A percentile compares a stretch with the other conserved stretches of the same genome.
Conservation (phyloP, 371 early-diverging fungal genomes). For the Neoconidiobolus thromboides region DNA sequence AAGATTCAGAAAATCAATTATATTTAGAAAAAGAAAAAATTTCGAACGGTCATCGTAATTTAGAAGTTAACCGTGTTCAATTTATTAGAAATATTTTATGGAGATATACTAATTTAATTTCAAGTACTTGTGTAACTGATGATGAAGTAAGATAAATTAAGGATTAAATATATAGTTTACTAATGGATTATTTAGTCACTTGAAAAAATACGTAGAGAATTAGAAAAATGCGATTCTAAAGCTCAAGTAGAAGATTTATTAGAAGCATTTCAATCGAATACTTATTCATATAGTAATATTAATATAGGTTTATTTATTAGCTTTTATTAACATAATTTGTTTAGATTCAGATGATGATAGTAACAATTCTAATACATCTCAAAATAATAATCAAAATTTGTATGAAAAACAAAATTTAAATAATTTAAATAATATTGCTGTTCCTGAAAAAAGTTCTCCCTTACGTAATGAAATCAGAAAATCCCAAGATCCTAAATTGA, state of each 20-base stretch:
- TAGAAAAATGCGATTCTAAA: slow-evolving; percentile 1
- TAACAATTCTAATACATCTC: too few species aligned
- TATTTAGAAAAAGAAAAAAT: not conserved
- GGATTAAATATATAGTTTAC: not conserved
- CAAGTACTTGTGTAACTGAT: slow-evolving; percentile 5
- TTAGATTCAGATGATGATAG: too few species aligned
- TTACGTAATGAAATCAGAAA: slow-evolving; percentile 2
- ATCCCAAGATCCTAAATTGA: not conserved
- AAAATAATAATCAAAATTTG: too few species aligned
- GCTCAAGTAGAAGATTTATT: slow-evolving; percentile 2
- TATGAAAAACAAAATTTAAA: too few species aligned
- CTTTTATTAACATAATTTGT: too few species aligned
- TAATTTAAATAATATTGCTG: not conserved
- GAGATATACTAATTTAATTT: slow-evolving; percentile 3
- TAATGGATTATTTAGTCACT: not conserved
- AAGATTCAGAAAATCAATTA: not conserved
- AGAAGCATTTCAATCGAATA: too few species aligned
- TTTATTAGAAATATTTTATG: slow-evolving; percentile 3
- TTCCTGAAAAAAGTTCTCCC: not conserved
- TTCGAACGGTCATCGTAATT: not conserved
- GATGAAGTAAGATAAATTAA: not conserved
- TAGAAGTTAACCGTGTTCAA: slow-evolving; percentile 1
- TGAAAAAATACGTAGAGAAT: slow-evolving; percentile 2
- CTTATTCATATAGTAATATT: too few species aligned
- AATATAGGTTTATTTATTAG: too few species aligned